Evolutionary conservation across 768 basidiomycete genomes (phyloP).

Genomic region (Suillus paluster): DNA sequence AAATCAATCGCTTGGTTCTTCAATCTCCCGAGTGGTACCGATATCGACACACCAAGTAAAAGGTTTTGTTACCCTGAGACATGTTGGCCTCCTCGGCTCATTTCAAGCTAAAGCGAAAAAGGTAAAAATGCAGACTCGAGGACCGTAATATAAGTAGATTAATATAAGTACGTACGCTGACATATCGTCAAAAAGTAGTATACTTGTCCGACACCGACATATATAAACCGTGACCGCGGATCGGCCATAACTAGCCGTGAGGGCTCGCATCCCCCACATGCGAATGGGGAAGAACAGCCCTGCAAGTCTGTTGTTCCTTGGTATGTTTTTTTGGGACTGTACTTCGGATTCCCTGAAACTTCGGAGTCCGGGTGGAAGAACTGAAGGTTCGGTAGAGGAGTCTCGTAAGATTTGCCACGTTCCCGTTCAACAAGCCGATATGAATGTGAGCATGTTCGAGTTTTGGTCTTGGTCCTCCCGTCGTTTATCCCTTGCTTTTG

Average conservation of each 20-base stretch:
- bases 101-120: conserved; percentile 5
- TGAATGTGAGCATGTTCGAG: conserved; percentile 28
- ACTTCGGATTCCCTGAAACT: background rate
- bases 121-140: background rate
- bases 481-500: conserved; percentile 30
- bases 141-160: background rate
- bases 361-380: conserved; percentile 1
- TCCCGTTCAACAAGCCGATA: conserved; percentile 19
- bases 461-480: conserved; percentile 23
- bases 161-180: background rate
- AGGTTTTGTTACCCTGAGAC: background rate
- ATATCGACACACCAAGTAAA: background rate
- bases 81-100: background rate
- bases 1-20: background rate
- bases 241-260: background rate
- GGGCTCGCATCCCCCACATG: conserved; percentile 3
- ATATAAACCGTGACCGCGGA: too few species aligned
- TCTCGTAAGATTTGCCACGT: conserved; percentile 38
- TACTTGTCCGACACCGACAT: too few species aligned
- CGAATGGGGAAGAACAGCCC: conserved; percentile 2
- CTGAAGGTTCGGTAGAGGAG: conserved; percentile 10
- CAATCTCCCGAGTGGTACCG: background rate
- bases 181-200: conserved; percentile 1
- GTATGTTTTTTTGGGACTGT: conserved; percentile 8
- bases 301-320: background rate